phyloP scores from a whole-genome alignment of 345 rosid genomes.

The Pugionium dolabratum region DNA sequence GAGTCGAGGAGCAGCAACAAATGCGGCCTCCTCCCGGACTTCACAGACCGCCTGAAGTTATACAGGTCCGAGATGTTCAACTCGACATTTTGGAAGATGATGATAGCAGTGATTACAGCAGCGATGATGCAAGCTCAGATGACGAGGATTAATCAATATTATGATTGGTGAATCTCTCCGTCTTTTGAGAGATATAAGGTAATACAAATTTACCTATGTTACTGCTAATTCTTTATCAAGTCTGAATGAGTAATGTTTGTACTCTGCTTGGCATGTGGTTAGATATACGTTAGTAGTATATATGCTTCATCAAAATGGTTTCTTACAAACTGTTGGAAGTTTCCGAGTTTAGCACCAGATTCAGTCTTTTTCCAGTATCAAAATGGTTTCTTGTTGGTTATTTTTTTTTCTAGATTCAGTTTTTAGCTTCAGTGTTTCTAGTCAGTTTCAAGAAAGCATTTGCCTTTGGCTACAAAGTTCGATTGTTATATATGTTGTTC shows the following conservation, averaged over 20 bases:
- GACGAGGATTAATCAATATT: constrained; percentile 42
- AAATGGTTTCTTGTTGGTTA: background rate
- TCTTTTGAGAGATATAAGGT: background rate
- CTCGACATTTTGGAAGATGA: constrained; percentile 78
- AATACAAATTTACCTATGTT: constrained; percentile 1
- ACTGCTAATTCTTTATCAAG: constrained; percentile 15
- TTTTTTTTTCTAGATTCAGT: background rate
- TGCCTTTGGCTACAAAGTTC: constrained; percentile 5
- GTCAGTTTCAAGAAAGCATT: background rate
- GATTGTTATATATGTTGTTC: background rate
- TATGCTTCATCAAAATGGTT: constrained; percentile 16
- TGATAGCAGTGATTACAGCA: constrained; percentile 67
- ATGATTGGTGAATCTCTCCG: background rate
- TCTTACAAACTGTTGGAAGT: background rate
- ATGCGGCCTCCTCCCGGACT: constrained; percentile 54
- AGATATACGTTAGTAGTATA: background rate
- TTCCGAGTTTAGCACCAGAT: too few species aligned
- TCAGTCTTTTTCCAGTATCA: too few species aligned
- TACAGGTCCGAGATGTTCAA: constrained; percentile 84
- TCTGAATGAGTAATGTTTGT: background rate
- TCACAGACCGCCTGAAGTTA: constrained; percentile 64
- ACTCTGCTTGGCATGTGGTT: background rate
- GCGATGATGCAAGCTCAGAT: constrained; percentile 47
- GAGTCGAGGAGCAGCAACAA: constrained; percentile 48
- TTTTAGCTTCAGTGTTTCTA: constrained; percentile 1